phyloP scores from a whole-genome alignment of 2,329 filamentous ascomycete genomes.

The Paracoccidioides brasiliensis region DNA sequence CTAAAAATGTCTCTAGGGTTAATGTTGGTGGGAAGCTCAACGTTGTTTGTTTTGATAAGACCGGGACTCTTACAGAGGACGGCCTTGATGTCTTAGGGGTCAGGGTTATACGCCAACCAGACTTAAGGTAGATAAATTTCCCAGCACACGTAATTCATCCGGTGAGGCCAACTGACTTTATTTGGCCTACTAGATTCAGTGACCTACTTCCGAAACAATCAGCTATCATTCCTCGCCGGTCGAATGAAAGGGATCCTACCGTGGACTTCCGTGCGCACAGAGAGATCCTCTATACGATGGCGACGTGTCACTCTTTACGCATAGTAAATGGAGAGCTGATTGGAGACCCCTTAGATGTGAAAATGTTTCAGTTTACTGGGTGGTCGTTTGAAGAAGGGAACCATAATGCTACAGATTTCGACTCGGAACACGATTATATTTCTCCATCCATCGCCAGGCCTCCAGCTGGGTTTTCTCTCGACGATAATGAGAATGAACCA shows the following conservation, averaged over 20 bases:
- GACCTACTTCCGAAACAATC: slow-evolving; percentile 58
- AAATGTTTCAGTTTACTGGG: slow-evolving; percentile 95
- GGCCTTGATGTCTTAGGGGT: slow-evolving; percentile 87
- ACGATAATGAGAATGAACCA: slow-evolving; percentile 32
- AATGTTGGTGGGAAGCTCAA: slow-evolving; percentile 90
- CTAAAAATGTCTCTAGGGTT: slow-evolving; percentile 41
- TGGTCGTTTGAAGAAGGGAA: slow-evolving; percentile 89
- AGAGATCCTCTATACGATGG: slow-evolving; percentile 83
- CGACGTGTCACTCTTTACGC: slow-evolving; percentile 86
- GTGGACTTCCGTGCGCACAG: slow-evolving; percentile 49
- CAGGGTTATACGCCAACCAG: slow-evolving; percentile 55
- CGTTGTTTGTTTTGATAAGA: slow-evolving; percentile 80
- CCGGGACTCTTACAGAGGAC: slow-evolving; percentile 67
- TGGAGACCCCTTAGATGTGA: slow-evolving; percentile 86
- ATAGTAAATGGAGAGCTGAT: slow-evolving; percentile 78
- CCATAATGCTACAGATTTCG: slow-evolving; percentile 48
- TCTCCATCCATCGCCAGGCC: slow-evolving; percentile 76
- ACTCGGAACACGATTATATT: slow-evolving; percentile 62
- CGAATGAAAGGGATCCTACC: slow-evolving; percentile 46
- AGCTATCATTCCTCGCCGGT: slow-evolving; percentile 43
- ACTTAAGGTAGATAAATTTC: slow-evolving; percentile 29
- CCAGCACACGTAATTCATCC: not conserved
- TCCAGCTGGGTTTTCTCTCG: slow-evolving; percentile 46
- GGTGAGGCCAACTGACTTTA: not conserved
- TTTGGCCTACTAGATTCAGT: slow-evolving; percentile 48